Conservation (phyloP, 1,284 basidiomycete species). For the Malassezia slooffiae region DNA sequence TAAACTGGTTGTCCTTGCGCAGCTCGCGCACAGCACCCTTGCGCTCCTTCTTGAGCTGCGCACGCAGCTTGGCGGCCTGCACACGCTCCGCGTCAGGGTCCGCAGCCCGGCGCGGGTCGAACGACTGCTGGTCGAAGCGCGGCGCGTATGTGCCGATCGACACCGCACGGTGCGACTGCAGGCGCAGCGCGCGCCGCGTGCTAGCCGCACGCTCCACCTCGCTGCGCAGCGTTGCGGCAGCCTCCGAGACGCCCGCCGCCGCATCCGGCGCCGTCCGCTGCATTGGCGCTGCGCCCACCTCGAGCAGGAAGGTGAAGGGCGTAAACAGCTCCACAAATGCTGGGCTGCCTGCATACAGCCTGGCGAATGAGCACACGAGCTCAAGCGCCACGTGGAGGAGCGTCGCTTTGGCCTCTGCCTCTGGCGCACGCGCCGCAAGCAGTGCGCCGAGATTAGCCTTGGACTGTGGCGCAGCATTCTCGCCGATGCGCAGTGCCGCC, state of each 20-base stretch:
- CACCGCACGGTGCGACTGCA: conserved; percentile 92
- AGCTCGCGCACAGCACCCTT: conserved; percentile 95
- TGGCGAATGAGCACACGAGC: conserved; percentile 24
- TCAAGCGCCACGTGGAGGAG: conserved; percentile 21
- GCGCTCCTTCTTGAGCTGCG: conserved; percentile 84
- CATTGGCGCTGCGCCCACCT: conserved; percentile 6
- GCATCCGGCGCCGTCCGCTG: conserved; percentile 14
- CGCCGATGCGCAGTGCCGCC: neutral
- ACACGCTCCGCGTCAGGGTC: conserved; percentile 90
- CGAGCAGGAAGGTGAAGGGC: conserved; percentile 20
- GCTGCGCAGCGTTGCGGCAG: conserved; percentile 51
- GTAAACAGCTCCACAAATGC: conserved; percentile 39
- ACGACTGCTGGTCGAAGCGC: conserved; percentile 71
- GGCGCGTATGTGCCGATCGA: conserved; percentile 86
- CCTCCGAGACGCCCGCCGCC: conserved; percentile 13
- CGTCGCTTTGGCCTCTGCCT: conserved; percentile 4
- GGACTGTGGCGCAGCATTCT: neutral
- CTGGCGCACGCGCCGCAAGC: conserved; percentile 5
- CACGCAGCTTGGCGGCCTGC: conserved; percentile 71
- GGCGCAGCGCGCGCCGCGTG: conserved; percentile 64
- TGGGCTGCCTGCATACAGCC: conserved; percentile 31
- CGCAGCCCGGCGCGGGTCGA: conserved; percentile 64
- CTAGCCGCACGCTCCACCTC: conserved; percentile 60
- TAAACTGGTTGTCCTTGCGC: conserved; percentile 84
- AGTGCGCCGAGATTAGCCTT: conserved; percentile 6